phyloP scores from a whole-genome alignment of 805 yeast species.

The Teunomyces pallodes region DNA sequence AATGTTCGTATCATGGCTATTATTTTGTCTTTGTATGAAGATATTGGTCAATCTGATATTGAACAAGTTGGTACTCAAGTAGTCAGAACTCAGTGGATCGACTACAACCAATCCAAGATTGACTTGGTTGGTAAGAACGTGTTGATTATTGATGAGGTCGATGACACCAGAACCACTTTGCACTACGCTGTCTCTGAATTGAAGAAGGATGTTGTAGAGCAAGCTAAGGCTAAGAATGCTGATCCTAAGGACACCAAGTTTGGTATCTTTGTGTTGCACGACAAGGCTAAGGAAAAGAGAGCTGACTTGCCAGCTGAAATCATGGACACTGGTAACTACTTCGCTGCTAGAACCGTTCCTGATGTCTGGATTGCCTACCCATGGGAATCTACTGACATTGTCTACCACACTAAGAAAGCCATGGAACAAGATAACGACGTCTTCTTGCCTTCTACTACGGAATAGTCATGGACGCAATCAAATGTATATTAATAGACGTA shows the following conservation, averaged over 20 bases:
- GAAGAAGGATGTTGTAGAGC: slow-evolving; percentile 65
- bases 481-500: not conserved
- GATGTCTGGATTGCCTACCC: slow-evolving; percentile 87
- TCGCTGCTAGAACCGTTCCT: slow-evolving; percentile 73
- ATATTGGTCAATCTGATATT: slow-evolving; percentile 45
- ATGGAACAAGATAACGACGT: slow-evolving; percentile 72
- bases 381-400: slow-evolving; percentile 80
- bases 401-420: slow-evolving; percentile 67
- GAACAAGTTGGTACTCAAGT: slow-evolving; percentile 62
- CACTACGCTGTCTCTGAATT: slow-evolving; percentile 77
- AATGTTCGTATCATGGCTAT: slow-evolving; percentile 94
- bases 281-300: slow-evolving; percentile 67
- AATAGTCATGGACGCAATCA: slow-evolving; percentile 2
- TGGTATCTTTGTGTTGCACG: slow-evolving; percentile 76
- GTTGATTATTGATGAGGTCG: slow-evolving; percentile 79
- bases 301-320: slow-evolving; percentile 69
- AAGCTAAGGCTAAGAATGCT: slow-evolving; percentile 51
- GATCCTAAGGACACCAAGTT: slow-evolving; percentile 55
- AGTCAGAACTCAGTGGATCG: slow-evolving; percentile 81
- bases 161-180: slow-evolving; percentile 80
- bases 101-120: slow-evolving; percentile 61
- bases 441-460: slow-evolving; percentile 35
- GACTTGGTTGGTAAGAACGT: slow-evolving; percentile 67
- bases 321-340: slow-evolving; percentile 57
- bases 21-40: slow-evolving; percentile 86